A percentile compares a stretch with the other conserved stretches of the same genome.
Evolutionary conservation across 2,329 filamentous ascomycete species (phyloP).

Genomic region (Alternaria gansuensis): DNA sequence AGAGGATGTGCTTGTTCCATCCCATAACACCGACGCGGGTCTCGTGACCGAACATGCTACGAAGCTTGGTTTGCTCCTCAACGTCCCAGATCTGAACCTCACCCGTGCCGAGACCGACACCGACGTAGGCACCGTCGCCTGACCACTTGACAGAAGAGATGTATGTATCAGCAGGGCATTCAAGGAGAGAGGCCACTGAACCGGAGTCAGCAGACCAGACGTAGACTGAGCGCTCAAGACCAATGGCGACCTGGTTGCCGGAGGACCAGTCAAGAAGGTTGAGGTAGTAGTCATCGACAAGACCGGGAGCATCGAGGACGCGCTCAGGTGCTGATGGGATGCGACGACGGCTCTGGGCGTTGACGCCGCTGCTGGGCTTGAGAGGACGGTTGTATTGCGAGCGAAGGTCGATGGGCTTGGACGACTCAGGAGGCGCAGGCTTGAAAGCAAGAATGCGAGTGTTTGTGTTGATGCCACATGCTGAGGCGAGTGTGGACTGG

Average conservation of each 20-base stretch:
- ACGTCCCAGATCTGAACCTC: conserved; percentile 99
- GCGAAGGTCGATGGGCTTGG: conserved; percentile 95
- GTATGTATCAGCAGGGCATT: conserved; percentile 90
- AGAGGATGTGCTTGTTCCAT: conserved; percentile 98
- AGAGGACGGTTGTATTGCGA: conserved; percentile 98
- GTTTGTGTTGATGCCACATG: conserved; percentile 91
- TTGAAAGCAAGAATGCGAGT: conserved; percentile 98
- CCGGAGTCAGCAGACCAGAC: conserved; percentile 98
- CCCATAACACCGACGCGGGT: conserved; percentile 96
- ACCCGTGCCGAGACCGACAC: conserved; percentile 91
- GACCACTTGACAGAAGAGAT: conserved; percentile 99
- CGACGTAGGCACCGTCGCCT: conserved; percentile 93
- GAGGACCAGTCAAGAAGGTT: conserved; percentile 99
- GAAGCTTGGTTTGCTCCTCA: conserved; percentile 91
- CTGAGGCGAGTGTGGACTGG: conserved; percentile 87
- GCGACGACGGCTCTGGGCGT: conserved; percentile 88
- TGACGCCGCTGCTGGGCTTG: conserved; percentile 75
- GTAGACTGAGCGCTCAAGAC: conserved; percentile 95
- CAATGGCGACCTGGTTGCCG: conserved; percentile 96
- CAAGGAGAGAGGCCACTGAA: conserved; percentile 85
- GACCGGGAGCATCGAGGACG: conserved; percentile 92
- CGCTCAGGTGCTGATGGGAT: conserved; percentile 95
- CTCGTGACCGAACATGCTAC: conserved; percentile 98
- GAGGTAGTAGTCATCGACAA: conserved; percentile 98
- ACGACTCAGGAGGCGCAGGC: conserved; percentile 96